Base-by-base conservation (phyloP, 2,329 filamentous ascomycete genomes). In the Colletotrichum agaves region DNA sequence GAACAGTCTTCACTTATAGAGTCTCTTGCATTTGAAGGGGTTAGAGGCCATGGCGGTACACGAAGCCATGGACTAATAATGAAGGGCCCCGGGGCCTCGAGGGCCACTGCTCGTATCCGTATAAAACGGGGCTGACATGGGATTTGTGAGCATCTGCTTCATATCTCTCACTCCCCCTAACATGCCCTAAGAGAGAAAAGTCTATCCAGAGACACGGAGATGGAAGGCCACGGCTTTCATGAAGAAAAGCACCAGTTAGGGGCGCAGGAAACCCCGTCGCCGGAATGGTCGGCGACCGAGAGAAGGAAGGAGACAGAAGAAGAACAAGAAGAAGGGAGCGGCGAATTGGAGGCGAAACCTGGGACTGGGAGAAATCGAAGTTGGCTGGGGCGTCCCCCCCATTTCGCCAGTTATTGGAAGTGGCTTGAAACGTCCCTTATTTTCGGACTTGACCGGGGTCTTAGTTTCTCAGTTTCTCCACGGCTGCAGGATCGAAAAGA, bases 401-500 rank as follows among this genome's bases (percentile, higher is more conserved):
- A 41, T 52, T 50, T 41, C 21, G 46, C 23, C 23, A 39, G 63
- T 39, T 58, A 60, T 65, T 65, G 47, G 33, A 47, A 31, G 61
- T 65, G 65, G 65, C 61, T 65, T 65, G 61, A 55, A 44, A 68
- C 61, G 55, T 60, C 55, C 65, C 61, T 65, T 65, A 60, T 52
- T 68, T 50, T 68, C 65, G 65, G 65, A 59, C 65, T 57, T 60
- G 47, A 37, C 65, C 65, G 65, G 55, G 46, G 47, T 46, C 47
- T 55, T 55, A 65, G 65, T 63, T 63, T 65, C 61, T 68, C 55
- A 65, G 65, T 63, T 63, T 65, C 61, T 68, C 55, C 61, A 65
- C 65, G 61, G 19, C 8, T 27, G 12, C 33, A 37, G 47, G 55
- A 68, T 21, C 19, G 27, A 50, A 49, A 50, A 49, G 43, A 31